phyloP scores from a whole-genome alignment of 2,329 filamentous ascomycete genomes.

The Amauroascus verrucosus region DNA sequence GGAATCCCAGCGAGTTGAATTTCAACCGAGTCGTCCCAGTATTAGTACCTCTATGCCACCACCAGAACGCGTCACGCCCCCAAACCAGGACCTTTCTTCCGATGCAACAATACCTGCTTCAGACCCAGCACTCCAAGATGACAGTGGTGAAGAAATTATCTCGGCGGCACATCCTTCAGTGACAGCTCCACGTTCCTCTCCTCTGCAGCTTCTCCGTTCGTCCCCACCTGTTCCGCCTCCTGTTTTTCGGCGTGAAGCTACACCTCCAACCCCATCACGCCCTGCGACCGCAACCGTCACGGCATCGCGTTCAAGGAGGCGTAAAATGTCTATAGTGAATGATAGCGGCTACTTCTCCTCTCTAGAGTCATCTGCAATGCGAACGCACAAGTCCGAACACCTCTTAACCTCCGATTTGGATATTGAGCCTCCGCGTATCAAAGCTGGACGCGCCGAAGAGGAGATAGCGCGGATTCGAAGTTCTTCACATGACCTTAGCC shows the following conservation, averaged over 20 bases:
- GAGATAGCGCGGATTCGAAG: slow-evolving; percentile 88
- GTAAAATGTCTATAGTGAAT: slow-evolving; percentile 68
- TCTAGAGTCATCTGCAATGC: slow-evolving; percentile 76
- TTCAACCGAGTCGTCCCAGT: slow-evolving; percentile 12
- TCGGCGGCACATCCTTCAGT: slow-evolving; percentile 19
- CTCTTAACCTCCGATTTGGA: slow-evolving; percentile 64
- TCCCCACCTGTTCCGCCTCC: slow-evolving; percentile 69
- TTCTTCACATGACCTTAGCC: slow-evolving; percentile 79
- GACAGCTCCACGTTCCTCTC: slow-evolving; percentile 36
- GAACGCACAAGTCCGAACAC: slow-evolving; percentile 54
- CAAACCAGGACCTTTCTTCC: slow-evolving; percentile 53
- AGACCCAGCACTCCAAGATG: slow-evolving; percentile 50
- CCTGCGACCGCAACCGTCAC: slow-evolving; percentile 54
- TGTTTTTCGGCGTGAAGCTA: slow-evolving; percentile 52
- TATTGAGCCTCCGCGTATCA: slow-evolving; percentile 66
- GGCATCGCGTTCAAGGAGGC: slow-evolving; percentile 56
- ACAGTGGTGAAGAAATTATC: slow-evolving; percentile 39
- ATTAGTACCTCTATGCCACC: slow-evolving; percentile 12
- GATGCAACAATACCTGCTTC: slow-evolving; percentile 68
- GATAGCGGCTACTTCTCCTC: slow-evolving; percentile 98
- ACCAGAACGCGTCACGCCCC: slow-evolving; percentile 7
- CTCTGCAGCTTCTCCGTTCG: slow-evolving; percentile 59
- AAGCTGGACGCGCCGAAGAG: slow-evolving; percentile 84
- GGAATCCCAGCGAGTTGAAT: slow-evolving; percentile 5
- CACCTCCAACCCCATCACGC: slow-evolving; percentile 59